Conservation (phyloP, 1,284 basidiomycete genomes). For the Rhizopogon hawkerae region DNA sequence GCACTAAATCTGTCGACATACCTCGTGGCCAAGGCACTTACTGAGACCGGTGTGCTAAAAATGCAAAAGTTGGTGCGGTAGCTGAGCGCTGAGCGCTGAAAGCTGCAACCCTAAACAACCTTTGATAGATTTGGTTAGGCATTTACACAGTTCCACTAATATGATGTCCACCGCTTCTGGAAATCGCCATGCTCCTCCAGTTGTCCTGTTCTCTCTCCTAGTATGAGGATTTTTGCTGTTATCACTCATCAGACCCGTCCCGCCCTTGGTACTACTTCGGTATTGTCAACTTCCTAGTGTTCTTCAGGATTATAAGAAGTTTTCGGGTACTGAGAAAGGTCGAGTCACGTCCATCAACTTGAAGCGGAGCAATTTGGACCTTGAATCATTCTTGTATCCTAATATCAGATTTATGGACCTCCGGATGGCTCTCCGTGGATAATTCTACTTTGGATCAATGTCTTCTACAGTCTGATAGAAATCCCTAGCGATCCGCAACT, state of each 20-base stretch:
- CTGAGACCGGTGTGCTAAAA: slow-evolving; percentile 26
- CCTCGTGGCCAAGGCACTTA: slow-evolving; percentile 28
- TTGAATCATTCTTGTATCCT: background rate
- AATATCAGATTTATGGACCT: background rate
- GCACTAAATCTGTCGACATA: slow-evolving; percentile 19
- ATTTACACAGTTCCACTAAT: too few relatives aligned
- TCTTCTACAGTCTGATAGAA: slow-evolving; percentile 83
- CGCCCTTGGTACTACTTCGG: too few relatives aligned
- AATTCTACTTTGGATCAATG: slow-evolving; percentile 36
- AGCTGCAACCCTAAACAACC: background rate
- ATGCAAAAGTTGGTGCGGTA: slow-evolving; percentile 17
- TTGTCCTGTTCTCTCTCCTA: background rate
- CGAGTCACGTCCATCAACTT: background rate
- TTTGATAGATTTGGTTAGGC: background rate
- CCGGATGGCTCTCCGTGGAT: background rate
- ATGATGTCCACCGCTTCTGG: too few relatives aligned
- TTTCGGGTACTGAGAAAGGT: background rate
- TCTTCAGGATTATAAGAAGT: background rate
- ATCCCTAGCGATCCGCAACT: slow-evolving; percentile 74
- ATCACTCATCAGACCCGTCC: too few relatives aligned
- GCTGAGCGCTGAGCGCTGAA: slow-evolving; percentile 6
- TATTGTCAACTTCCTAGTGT: background rate
- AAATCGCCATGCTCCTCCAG: background rate
- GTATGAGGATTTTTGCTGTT: too few relatives aligned
- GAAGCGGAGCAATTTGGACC: too few relatives aligned